A percentile compares a stretch with the other conserved stretches of the same genome.
Conservation (phyloP, 495 filamentous ascomycete genomes). For the Chlorociboria aeruginascens region DNA sequence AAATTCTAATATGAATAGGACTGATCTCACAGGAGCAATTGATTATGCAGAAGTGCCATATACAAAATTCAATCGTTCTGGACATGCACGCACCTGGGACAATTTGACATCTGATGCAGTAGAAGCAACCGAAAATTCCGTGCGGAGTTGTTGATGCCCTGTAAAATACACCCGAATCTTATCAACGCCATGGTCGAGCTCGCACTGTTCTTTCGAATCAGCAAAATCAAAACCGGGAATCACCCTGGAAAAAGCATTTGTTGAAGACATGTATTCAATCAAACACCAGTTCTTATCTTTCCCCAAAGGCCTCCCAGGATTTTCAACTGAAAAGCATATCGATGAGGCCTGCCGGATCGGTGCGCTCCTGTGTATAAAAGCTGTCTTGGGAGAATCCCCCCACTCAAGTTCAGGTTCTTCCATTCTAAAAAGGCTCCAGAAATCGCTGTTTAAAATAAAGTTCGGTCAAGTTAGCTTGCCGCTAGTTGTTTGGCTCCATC, state of each 20-base stretch:
- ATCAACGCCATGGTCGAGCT: not conserved
- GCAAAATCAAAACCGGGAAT: not conserved
- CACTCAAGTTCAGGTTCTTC: constrained; percentile 2
- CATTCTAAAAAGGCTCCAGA: constrained; percentile 2
- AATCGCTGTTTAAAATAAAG: not conserved
- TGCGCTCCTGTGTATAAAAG: constrained; percentile 8
- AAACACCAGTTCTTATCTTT: constrained; percentile 3
- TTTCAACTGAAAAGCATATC: not conserved
- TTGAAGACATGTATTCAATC: constrained; percentile 8
- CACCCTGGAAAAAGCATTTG: not conserved
- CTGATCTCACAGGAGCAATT: constrained; percentile 13
- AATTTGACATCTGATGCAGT: not conserved
- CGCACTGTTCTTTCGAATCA: not conserved
- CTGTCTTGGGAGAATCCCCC: constrained; percentile 6
- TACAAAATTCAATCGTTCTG: not conserved
- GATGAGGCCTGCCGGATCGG: constrained; percentile 5
- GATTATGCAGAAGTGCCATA: constrained; percentile 6
- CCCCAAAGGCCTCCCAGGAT: not conserved
- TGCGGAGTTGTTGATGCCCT: not conserved
- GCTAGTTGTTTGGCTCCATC: not conserved
- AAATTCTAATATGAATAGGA: not conserved
- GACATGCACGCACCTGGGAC: not conserved
- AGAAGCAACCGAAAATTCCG: not conserved
- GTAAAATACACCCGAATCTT: not conserved
- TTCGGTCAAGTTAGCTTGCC: not conserved